A percentile compares a stretch with the other conserved stretches of the same genome.
Evolutionary conservation across 768 basidiomycete genomes (phyloP).

Genomic region (Coprinopsis marcescibilis): DNA sequence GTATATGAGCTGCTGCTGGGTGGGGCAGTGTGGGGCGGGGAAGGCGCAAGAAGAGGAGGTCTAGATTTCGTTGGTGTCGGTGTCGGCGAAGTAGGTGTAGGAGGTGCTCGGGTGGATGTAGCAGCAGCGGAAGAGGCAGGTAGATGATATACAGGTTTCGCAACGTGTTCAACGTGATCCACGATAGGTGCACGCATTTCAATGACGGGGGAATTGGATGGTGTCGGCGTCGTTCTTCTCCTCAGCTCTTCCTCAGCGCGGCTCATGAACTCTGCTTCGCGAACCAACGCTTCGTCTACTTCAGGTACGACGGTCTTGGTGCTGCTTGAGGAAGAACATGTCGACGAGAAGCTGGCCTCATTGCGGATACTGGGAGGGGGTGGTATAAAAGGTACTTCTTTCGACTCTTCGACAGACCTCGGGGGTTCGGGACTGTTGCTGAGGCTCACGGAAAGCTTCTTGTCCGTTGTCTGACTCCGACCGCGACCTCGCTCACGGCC

Average conservation of each 20-base stretch:
- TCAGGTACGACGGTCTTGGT: conserved; percentile 18
- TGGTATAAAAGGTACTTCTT: not conserved
- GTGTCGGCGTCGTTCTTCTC: conserved; percentile 43
- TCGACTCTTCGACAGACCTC: not conserved
- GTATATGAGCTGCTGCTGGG: conserved; percentile 11
- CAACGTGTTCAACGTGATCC: conserved; percentile 12
- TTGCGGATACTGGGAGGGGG: conserved; percentile 7
- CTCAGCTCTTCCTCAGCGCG: conserved; percentile 22
- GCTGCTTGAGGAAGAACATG: conserved; percentile 19
- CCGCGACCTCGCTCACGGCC: conserved; percentile 20
- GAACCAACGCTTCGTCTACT: conserved; percentile 13
- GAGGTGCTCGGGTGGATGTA: not conserved
- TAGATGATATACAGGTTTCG: conserved; percentile 9
- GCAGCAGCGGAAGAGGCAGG: conserved; percentile 1
- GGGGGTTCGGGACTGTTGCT: conserved; percentile 10
- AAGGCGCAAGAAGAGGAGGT: conserved; percentile 10
- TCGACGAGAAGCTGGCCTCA: conserved; percentile 16
- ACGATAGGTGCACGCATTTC: conserved; percentile 21
- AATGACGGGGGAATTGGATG: conserved; percentile 51
- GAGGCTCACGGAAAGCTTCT: conserved; percentile 8
- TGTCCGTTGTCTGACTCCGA: conserved; percentile 11
- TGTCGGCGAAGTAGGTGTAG: not conserved
- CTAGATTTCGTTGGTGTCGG: not conserved
- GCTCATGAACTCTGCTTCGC: conserved; percentile 9
- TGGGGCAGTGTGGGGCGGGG: conserved; percentile 9